phyloP scores from a whole-genome alignment of 2,329 filamentous ascomycete genomes.

The Diaporthe capsici region DNA sequence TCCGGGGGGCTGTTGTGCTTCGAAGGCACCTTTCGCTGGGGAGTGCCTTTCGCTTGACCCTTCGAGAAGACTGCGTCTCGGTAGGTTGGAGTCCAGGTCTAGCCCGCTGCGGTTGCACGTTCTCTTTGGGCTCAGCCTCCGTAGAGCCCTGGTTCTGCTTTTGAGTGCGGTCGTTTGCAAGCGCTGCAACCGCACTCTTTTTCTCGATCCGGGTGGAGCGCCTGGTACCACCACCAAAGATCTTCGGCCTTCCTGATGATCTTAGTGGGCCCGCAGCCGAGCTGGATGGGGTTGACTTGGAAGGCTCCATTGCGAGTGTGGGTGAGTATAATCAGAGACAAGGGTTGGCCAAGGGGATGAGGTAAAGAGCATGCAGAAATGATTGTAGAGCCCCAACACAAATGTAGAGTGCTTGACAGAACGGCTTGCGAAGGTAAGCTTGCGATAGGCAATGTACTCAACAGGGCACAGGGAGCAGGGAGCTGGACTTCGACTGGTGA shows the following conservation, averaged over 20 bases:
- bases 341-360: no score
- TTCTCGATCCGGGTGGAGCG: slow-evolving; percentile 7
- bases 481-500: neutral
- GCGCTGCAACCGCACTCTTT: neutral
- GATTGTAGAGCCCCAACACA: no score
- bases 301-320: neutral
- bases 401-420: no score
- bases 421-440: neutral
- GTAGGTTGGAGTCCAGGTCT: neutral
- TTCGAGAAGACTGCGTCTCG: neutral
- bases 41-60: neutral
- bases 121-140: neutral
- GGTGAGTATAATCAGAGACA: no score
- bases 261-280: no score
- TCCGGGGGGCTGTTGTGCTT: neutral
- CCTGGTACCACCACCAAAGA: neutral
- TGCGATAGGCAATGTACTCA: neutral
- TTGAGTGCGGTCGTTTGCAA: neutral
- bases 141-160: neutral
- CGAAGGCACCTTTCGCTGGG: neutral
- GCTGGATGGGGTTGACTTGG: neutral
- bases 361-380: neutral
- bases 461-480: neutral
- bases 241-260: neutral
- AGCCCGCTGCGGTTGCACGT: neutral